phyloP scores from a whole-genome alignment of 805 yeast genomes.

The Lipomyces yamanashiensis region DNA sequence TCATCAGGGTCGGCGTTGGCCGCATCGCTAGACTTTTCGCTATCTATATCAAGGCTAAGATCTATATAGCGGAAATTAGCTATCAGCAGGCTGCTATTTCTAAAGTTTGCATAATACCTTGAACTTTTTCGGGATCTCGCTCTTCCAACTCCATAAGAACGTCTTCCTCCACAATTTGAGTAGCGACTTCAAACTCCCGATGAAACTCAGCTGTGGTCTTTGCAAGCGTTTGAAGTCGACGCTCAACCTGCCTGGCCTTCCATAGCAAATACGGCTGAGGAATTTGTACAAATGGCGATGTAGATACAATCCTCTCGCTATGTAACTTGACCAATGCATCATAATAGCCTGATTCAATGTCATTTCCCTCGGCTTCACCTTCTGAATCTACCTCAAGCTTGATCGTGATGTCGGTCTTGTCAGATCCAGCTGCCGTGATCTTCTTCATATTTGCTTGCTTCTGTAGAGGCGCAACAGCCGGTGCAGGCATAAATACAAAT shows the following conservation, averaged over 20 bases:
- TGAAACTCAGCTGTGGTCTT: slow-evolving; percentile 32
- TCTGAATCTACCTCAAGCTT: background rate
- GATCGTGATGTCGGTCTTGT: background rate
- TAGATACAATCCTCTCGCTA: slow-evolving; percentile 63
- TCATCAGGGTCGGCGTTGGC: background rate
- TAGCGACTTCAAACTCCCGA: slow-evolving; percentile 14
- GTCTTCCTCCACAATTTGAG: slow-evolving; percentile 12
- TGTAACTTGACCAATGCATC: slow-evolving; percentile 48
- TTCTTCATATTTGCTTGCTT: background rate
- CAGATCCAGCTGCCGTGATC: background rate
- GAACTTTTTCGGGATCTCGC: slow-evolving; percentile 2
- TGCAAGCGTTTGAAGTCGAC: slow-evolving; percentile 40
- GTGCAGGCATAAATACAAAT: slow-evolving; percentile 53
- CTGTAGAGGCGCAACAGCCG: slow-evolving; percentile 2
- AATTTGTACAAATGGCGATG: slow-evolving; percentile 83
- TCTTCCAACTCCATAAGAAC: background rate
- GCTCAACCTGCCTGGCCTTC: slow-evolving; percentile 60
- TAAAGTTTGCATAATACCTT: slow-evolving; percentile 1
- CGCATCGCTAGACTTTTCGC: background rate
- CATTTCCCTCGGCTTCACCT: background rate
- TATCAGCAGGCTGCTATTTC: background rate
- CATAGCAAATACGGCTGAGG: slow-evolving; percentile 67
- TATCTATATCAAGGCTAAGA: background rate
- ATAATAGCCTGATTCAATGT: slow-evolving; percentile 34
- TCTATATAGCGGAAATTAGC: background rate